Evolutionary conservation across 225 moss, liverwort and hornwort species (phyloP), one percentile per base, ranked within the genome.

Genomic region (Ulota crispa): DNA sequence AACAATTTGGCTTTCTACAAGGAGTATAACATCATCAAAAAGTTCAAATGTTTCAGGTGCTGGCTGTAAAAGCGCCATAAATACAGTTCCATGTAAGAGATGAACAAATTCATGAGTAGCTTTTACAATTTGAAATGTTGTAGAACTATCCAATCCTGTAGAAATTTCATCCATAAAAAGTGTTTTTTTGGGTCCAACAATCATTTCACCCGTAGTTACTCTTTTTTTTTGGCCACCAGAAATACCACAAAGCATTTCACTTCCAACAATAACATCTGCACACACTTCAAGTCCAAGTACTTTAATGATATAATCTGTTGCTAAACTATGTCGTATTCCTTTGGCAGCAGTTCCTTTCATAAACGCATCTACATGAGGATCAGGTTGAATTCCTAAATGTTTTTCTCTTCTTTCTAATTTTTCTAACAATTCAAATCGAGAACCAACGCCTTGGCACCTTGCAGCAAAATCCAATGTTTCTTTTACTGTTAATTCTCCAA

Each of bases 111-210:
- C 80, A 16, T 18, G 47, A 2, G 43, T 87, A 20, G 85, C 87
- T 70, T 91, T 91, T 0, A 91, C 87, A 65, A 91, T 87, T 59
- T 89, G 82, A 10, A 57, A 91, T 4, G 82, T 86, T 8, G 89
- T 91, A 1, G 89, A 89, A 45, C 83, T 91, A 14, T 91, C 85
- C 8, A 91, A 24, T 11, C 89, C 80, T 0, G 83, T 91, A 1
- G 91, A 91, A 37, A 89, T 91, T 77, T 89, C 91, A 70, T 91
- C 89, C 77, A 91, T 84, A 13, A 91, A 91, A 0, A 91, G 64
- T 1, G 87, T 86, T 75, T 84, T 91, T 56, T 89, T 83, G 0
- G 89, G 85, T 6, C 89, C 89, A 30, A 87, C 91, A 6, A 89
- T 83, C 89, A 91, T 85, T 81, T 91, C 89, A 9, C 83, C 86